Evolutionary conservation across 108 stramenopile genomes (phyloP).

Genomic region (Nitzschia sp.): DNA sequence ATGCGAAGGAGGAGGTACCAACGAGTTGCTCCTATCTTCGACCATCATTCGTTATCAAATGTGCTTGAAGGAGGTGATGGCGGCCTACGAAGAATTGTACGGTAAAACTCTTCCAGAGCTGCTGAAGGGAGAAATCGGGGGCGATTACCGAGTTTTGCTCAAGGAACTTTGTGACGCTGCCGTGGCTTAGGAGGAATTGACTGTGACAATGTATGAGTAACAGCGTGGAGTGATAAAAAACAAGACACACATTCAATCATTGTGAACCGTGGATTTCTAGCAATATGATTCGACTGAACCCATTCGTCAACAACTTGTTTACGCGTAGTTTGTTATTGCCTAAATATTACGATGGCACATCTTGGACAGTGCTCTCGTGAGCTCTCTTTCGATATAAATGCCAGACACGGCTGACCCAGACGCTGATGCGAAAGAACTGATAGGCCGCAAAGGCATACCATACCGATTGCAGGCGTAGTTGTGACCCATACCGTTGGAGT

Average conservation of each 20-base stretch:
- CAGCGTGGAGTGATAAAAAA: too few species aligned
- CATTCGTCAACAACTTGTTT: too few species aligned
- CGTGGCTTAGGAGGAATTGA: too few species aligned
- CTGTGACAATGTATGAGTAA: too few species aligned
- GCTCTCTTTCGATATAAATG: not conserved
- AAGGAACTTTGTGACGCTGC: conserved; percentile 45
- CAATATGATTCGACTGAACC: too few species aligned
- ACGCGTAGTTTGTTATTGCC: too few species aligned
- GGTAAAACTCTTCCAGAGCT: conserved; percentile 49
- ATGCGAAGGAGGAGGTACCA: conserved; percentile 59
- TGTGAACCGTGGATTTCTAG: too few species aligned
- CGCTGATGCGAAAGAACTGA: conserved; percentile 50
- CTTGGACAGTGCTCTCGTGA: too few species aligned
- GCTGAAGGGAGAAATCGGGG: conserved; percentile 45
- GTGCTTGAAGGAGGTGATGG: conserved; percentile 45
- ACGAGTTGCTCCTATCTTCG: conserved; percentile 53
- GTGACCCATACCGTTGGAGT: conserved; percentile 57
- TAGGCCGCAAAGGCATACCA: conserved; percentile 74
- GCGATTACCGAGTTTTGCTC: conserved; percentile 45
- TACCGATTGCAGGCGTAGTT: conserved; percentile 52
- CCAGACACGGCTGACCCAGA: conserved; percentile 30
- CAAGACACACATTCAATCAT: too few species aligned
- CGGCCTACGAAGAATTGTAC: conserved; percentile 44
- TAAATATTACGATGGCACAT: too few species aligned
- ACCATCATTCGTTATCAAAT: conserved; percentile 59